Conservation (phyloP, 208 protist genomes). For the Acanthamoeba triangularis region DNA sequence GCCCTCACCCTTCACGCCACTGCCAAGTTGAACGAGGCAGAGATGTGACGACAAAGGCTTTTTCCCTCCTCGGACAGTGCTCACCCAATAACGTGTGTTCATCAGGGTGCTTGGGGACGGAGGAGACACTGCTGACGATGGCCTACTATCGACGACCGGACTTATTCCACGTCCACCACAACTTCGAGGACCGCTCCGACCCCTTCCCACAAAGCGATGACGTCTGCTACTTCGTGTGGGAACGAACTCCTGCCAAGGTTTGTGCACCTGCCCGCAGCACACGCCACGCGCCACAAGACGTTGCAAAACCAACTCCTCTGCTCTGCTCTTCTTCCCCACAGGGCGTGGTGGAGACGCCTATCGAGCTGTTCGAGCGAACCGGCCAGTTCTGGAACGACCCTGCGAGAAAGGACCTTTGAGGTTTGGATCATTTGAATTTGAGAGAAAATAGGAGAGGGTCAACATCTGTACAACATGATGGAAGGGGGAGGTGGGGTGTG, state of each 20-base stretch:
- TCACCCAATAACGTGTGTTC: too few species aligned
- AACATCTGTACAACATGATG: slow-evolving; percentile 16
- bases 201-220: background rate
- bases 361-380: background rate
- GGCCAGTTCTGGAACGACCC: background rate
- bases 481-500: background rate
- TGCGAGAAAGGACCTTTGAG: background rate
- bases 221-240: slow-evolving; percentile 57
- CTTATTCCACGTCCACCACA: slow-evolving; percentile 68
- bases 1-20: background rate
- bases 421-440: background rate
- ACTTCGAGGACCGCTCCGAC: slow-evolving; percentile 10
- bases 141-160: slow-evolving; percentile 16
- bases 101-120: slow-evolving; percentile 66
- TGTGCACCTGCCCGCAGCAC: background rate
- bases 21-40: too few species aligned
- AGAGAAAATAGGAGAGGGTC: background rate
- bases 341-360: background rate
- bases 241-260: background rate
- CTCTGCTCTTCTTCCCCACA: background rate
- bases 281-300: background rate
- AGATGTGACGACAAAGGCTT: too few species aligned
- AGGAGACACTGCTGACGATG: slow-evolving; percentile 69
- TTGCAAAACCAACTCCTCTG: background rate
- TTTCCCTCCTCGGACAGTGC: too few species aligned